Evolutionary conservation across 2,329 filamentous ascomycete species (phyloP).

Genomic region (Verticillium isaacii): DNA sequence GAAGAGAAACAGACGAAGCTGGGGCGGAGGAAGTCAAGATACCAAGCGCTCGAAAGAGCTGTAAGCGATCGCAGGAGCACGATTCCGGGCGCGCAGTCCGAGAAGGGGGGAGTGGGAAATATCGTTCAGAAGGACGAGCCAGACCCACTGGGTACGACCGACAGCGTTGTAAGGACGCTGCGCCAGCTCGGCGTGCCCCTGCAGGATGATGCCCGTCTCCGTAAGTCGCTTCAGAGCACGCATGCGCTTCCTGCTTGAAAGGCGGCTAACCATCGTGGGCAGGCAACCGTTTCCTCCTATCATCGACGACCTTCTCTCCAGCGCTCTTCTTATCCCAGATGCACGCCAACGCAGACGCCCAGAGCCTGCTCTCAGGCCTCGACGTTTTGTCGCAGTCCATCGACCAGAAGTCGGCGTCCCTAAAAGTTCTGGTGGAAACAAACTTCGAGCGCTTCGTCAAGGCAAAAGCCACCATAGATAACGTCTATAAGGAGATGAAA

Average conservation of each 20-base stretch:
- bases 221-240: conserved; percentile 37
- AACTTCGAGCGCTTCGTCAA: conserved; percentile 98
- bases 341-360: conserved; percentile 80
- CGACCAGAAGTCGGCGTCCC: conserved; percentile 93
- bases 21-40: conserved; percentile 68
- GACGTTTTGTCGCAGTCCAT: conserved; percentile 87
- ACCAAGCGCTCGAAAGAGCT: conserved; percentile 75
- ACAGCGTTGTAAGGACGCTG: conserved; percentile 80
- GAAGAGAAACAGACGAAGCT: conserved; percentile 39
- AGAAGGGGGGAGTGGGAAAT: conserved; percentile 63
- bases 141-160: conserved; percentile 82
- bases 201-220: conserved; percentile 75
- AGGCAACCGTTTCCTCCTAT: conserved; percentile 91
- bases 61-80: conserved; percentile 64
- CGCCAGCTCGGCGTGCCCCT: conserved; percentile 72
- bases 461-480: conserved; percentile 96
- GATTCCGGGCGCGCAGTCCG: conserved; percentile 63
- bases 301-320: conserved; percentile 92
- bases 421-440: conserved; percentile 93
- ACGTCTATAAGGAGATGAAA: conserved; percentile 98
- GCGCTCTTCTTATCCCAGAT: conserved; percentile 88
- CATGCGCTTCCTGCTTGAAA: conserved; percentile 7
- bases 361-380: conserved; percentile 73
- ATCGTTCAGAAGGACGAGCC: conserved; percentile 87
- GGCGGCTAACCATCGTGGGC: conserved; percentile 11